Evolutionary conservation across 345 rosid species (phyloP).

Genomic region (Lepidium aucheri): DNA sequence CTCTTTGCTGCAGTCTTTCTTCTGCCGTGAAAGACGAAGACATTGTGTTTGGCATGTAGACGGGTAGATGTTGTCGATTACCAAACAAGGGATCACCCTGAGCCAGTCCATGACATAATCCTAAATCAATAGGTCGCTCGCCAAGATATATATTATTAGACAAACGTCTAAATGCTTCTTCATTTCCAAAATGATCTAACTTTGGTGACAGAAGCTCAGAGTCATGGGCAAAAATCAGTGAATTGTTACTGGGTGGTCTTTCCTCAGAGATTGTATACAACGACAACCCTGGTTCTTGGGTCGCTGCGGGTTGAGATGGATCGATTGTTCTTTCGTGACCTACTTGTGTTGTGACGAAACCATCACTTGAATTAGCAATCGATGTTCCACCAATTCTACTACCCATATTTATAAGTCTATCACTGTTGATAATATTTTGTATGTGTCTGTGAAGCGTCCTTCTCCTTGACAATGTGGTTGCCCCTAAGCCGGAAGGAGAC

Average conservation of each 20-base stretch:
- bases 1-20: constrained; percentile 69
- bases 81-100: constrained; percentile 30
- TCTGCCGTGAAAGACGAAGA: constrained; percentile 33
- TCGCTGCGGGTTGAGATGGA: constrained; percentile 32
- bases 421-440: constrained; percentile 53
- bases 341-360: constrained; percentile 31
- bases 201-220: constrained; percentile 33
- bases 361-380: constrained; percentile 34
- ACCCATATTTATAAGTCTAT: constrained; percentile 39
- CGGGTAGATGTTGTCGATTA: constrained; percentile 36
- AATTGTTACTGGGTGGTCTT: constrained; percentile 31
- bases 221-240: constrained; percentile 33
- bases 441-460: constrained; percentile 83
- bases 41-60: constrained; percentile 39
- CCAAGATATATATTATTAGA: constrained; percentile 7
- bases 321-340: constrained; percentile 33
- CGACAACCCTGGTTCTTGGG: constrained; percentile 28
- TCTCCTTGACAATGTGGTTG: constrained; percentile 69
- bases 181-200: constrained; percentile 34
- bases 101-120: constrained; percentile 43
- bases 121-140: constrained; percentile 32
- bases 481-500: constrained; percentile 71
- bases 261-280: constrained; percentile 34
- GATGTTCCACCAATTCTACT: constrained; percentile 39
- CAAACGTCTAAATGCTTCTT: constrained; percentile 33